These are phyloP conservation scores for Bipolaris victoriae DNA, from an alignment of 2,329 filamentous ascomycete species.

Conservation along the genomic window DNA sequence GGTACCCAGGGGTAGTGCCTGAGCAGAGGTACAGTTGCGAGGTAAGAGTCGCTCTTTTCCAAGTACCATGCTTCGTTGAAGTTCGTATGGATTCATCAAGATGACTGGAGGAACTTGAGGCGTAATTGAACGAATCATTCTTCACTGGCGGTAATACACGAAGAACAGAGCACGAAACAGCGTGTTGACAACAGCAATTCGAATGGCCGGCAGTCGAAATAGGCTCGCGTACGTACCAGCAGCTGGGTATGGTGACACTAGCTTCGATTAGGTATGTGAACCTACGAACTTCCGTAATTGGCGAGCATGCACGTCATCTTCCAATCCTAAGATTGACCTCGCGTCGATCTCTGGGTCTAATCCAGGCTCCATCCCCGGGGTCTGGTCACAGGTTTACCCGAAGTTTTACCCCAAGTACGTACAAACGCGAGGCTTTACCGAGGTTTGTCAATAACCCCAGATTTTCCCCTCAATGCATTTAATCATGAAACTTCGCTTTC, in stretches of 20 bases:
- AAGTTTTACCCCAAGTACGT: neutral
- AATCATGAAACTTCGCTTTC: neutral
- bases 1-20: neutral
- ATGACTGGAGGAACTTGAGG: neutral
- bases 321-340: neutral
- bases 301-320: neutral
- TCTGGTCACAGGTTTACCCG: neutral
- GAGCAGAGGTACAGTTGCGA: neutral
- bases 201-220: neutral
- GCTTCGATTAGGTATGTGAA: neutral
- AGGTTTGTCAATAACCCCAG: neutral
- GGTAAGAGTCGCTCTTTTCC: neutral
- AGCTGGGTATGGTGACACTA: neutral
- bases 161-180: neutral
- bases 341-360: neutral
- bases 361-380: neutral
- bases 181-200: neutral
- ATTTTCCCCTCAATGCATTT: neutral
- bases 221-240: neutral
- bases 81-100: neutral
- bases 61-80: neutral
- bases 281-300: neutral
- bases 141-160: neutral
- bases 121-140: neutral
- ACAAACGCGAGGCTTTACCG: neutral